Percentiles rank a stretch among this genome's conserved stretches.
Conservation (phyloP, 495 filamentous ascomycete species). For the Neurospora terricola region DNA sequence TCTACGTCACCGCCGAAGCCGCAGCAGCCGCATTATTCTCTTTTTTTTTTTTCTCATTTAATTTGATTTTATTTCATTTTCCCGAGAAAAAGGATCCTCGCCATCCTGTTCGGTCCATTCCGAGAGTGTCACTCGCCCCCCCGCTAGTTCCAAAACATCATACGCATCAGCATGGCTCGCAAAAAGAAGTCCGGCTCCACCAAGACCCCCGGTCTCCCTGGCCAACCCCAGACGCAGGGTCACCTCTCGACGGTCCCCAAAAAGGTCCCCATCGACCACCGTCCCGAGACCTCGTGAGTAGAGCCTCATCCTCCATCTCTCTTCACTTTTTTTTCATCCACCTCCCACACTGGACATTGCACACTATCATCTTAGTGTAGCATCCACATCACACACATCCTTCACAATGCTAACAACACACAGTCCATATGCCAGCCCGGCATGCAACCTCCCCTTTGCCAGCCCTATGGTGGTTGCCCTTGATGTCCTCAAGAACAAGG, state of each 20-base stretch:
- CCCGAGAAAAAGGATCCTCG: background rate
- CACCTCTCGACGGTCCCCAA: background rate
- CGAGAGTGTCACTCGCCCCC: background rate
- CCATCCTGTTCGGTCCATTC: background rate
- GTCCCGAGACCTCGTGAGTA: constrained; percentile 24
- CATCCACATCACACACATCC: background rate
- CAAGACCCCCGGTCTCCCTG: background rate
- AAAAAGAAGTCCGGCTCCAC: background rate
- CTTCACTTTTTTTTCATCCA: background rate
- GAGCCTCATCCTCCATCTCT: background rate
- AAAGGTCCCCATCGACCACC: constrained; percentile 8
- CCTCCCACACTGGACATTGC: background rate
- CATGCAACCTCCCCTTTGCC: constrained; percentile 22
- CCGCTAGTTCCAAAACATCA: background rate
- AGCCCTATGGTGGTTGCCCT: constrained; percentile 21
- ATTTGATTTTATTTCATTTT: background rate
- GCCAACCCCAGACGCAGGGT: background rate
- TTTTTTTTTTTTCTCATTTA: background rate
- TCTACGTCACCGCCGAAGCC: background rate
- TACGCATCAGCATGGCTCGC: background rate
- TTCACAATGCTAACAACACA: constrained; percentile 4
- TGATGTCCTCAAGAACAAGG: constrained; percentile 19
- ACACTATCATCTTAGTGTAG: background rate
- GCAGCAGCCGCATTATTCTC: background rate
- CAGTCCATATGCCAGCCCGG: constrained; percentile 22